phyloP scores from a whole-genome alignment of 352 stramenopile species.

The Phytophthora podocarpi region DNA sequence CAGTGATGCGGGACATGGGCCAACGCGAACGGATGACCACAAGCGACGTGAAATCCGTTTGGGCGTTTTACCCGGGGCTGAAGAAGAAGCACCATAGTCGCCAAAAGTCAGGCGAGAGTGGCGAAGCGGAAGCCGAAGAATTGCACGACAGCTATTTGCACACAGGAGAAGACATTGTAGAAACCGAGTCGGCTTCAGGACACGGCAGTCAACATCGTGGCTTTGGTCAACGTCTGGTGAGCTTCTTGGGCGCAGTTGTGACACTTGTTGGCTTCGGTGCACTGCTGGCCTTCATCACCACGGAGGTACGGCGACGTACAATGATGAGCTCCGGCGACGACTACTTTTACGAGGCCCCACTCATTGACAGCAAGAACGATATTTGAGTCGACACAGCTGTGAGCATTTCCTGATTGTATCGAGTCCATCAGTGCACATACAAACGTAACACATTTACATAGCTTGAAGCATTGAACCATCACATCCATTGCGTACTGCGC shows the following conservation, averaged over 20 bases:
- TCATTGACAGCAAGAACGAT: constrained; percentile 57
- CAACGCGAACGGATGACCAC: constrained; percentile 74
- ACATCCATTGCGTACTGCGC: constrained; percentile 23
- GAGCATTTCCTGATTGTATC: constrained; percentile 13
- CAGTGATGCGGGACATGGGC: constrained; percentile 70
- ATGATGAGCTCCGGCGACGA: constrained; percentile 43
- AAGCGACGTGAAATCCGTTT: constrained; percentile 79
- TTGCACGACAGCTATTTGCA: constrained; percentile 74
- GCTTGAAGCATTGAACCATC: constrained; percentile 25
- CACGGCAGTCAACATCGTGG: constrained; percentile 7
- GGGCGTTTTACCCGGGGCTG: constrained; percentile 69
- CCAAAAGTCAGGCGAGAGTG: constrained; percentile 42
- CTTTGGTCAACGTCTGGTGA: constrained; percentile 54
- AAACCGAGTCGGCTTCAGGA: constrained; percentile 9
- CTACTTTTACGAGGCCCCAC: constrained; percentile 74
- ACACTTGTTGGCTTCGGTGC: constrained; percentile 62
- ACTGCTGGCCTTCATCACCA: constrained; percentile 45
- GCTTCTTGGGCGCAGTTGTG: constrained; percentile 69
- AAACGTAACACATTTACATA: constrained; percentile 17
- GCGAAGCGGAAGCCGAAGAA: constrained; percentile 20
- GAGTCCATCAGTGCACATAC: constrained; percentile 12
- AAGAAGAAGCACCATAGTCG: constrained; percentile 46
- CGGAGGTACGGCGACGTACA: constrained; percentile 41
- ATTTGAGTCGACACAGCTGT: constrained; percentile 16
- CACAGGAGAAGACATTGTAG: constrained; percentile 46